phyloP scores from a whole-genome alignment of 2,329 filamentous ascomycete genomes.

The Lachnellula cervina region DNA sequence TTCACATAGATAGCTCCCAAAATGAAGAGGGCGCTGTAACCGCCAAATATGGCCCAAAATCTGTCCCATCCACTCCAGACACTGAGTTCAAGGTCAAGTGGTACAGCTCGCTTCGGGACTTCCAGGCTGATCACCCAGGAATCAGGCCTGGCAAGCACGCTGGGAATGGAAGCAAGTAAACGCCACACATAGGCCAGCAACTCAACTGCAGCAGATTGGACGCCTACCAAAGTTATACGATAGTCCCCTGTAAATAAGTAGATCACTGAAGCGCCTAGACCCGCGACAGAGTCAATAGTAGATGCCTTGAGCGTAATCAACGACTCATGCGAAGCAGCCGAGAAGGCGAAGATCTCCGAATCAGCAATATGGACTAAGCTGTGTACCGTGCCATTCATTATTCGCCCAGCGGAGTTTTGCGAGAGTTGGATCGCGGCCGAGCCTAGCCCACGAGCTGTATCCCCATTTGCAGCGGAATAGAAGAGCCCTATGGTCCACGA shows the following conservation, averaged over 20 bases:
- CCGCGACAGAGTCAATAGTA: constrained; percentile 38
- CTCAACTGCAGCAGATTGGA: constrained; percentile 4
- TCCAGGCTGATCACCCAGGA: constrained; percentile 57
- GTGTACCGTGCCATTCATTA: constrained; percentile 47
- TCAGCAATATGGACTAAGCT: constrained; percentile 40
- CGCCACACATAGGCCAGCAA: constrained; percentile 7
- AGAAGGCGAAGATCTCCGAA: constrained; percentile 70
- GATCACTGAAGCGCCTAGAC: constrained; percentile 36
- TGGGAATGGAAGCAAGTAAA: constrained; percentile 32
- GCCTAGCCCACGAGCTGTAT: constrained; percentile 5
- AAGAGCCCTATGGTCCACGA: neutral
- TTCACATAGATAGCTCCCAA: constrained; percentile 76
- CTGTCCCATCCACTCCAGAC: constrained; percentile 64
- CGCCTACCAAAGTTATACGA: constrained; percentile 18
- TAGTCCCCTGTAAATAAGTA: constrained; percentile 45
- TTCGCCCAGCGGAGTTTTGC: constrained; percentile 29
- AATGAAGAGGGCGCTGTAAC: constrained; percentile 73
- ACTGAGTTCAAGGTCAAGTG: constrained; percentile 52
- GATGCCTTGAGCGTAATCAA: constrained; percentile 55
- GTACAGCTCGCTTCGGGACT: constrained; percentile 34
- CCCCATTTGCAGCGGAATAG: neutral
- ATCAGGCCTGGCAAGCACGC: constrained; percentile 41
- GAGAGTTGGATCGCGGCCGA: constrained; percentile 23
- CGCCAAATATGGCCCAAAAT: constrained; percentile 68
- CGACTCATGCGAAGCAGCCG: constrained; percentile 68